Conservation (phyloP, 495 filamentous ascomycete genomes). For the Lasiosphaeria ovina region DNA sequence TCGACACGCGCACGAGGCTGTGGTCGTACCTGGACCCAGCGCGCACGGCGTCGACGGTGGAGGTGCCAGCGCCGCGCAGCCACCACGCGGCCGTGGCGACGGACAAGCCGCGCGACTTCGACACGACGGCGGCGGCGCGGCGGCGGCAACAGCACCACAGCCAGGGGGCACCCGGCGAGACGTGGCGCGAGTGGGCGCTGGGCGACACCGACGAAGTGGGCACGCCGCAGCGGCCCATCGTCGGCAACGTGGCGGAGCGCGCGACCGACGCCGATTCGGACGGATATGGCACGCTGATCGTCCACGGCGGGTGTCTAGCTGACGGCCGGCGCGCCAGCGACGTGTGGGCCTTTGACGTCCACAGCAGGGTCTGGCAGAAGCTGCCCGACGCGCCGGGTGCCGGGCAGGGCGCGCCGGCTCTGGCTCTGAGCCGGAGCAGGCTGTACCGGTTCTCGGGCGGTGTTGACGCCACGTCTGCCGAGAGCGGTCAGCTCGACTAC, state of each 20-base stretch:
- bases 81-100: constrained; percentile 49
- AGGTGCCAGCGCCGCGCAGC: constrained; percentile 39
- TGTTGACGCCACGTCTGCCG: constrained; percentile 62
- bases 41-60: constrained; percentile 20
- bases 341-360: constrained; percentile 70
- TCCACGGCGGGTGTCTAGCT: constrained; percentile 69
- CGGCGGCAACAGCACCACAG: constrained; percentile 2
- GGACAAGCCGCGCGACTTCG: constrained; percentile 44
- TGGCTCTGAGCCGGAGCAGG: constrained; percentile 54
- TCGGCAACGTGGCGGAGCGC: constrained; percentile 44
- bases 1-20: constrained; percentile 52
- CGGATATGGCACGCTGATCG: constrained; percentile 58
- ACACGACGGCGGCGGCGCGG: constrained; percentile 10
- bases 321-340: constrained; percentile 54
- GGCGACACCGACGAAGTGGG: constrained; percentile 41
- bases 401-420: constrained; percentile 59
- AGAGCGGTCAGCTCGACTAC: constrained; percentile 65
- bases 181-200: constrained; percentile 45
- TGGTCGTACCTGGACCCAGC: constrained; percentile 58
- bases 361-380: constrained; percentile 57
- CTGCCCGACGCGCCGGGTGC: constrained; percentile 60
- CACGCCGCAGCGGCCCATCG: constrained; percentile 46
- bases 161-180: constrained; percentile 20
- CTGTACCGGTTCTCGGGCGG: constrained; percentile 63
- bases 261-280: constrained; percentile 46